Conservation (phyloP, 1,139 yeast genomes). For the Saccharomycopsis crataegensis region DNA sequence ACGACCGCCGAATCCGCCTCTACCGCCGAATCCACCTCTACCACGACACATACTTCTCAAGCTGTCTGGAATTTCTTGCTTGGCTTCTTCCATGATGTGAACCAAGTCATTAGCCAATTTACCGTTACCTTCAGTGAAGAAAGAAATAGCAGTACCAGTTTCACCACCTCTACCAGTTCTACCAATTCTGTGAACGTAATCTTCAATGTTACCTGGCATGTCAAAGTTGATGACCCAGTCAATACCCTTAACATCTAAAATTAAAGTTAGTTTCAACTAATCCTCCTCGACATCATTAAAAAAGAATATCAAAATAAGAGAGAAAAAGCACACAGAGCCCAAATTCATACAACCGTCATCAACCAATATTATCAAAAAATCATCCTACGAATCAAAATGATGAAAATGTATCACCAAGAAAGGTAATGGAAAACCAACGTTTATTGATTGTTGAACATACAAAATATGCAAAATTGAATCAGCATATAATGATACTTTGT, state of each 20-base stretch:
- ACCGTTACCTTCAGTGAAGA: conserved; percentile 83
- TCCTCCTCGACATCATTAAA: conserved; percentile 1
- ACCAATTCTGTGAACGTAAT: conserved; percentile 92
- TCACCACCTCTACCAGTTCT: conserved; percentile 99
- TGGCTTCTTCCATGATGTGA: conserved; percentile 90
- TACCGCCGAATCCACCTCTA: conserved; percentile 56
- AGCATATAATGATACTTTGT: too few relatives aligned
- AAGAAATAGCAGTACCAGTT: conserved; percentile 89
- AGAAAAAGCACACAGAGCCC: neutral
- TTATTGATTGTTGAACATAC: too few relatives aligned
- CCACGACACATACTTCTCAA: conserved; percentile 41
- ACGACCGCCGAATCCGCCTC: conserved; percentile 39
- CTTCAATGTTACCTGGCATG: conserved; percentile 97
- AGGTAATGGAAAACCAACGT: too few relatives aligned
- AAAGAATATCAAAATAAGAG: conserved; percentile 3
- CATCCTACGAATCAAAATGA: too few relatives aligned
- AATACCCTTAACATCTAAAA: conserved; percentile 91
- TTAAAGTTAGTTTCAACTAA: conserved; percentile 1
- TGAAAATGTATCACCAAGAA: too few relatives aligned
- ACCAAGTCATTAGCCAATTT: conserved; percentile 88
- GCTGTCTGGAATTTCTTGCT: conserved; percentile 74
- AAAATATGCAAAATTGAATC: too few relatives aligned
- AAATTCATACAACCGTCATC: neutral
- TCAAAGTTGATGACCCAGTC: conserved; percentile 89
- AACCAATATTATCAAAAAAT: neutral